Conservation (phyloP, 257 asterid genomes). For the Gentiana straminea region DNA sequence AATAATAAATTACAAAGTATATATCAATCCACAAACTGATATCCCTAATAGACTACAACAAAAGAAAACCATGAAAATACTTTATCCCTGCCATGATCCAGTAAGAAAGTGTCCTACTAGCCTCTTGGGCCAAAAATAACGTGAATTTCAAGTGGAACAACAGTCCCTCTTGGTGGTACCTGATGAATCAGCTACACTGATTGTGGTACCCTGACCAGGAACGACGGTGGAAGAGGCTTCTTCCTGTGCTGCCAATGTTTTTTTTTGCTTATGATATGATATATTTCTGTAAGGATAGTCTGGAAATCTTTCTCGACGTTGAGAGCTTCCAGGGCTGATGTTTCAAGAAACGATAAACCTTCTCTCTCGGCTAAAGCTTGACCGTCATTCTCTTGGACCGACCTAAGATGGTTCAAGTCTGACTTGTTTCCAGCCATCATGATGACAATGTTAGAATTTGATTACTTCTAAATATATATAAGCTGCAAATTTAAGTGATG, state of each 20-base stretch:
- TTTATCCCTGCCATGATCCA: constrained; percentile 8
- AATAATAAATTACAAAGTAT: constrained; percentile 4
- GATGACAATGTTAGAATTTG: constrained; percentile 68
- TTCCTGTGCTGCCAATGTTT: constrained; percentile 78
- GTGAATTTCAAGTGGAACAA: constrained; percentile 44
- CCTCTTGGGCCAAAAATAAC: constrained; percentile 8
- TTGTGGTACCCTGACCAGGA: constrained; percentile 66
- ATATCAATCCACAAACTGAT: constrained; percentile 8
- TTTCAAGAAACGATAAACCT: constrained; percentile 73
- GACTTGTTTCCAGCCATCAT: constrained; percentile 84
- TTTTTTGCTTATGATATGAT: constrained; percentile 66
- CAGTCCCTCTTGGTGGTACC: constrained; percentile 50
- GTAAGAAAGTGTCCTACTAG: constrained; percentile 17
- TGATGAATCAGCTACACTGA: constrained; percentile 40
- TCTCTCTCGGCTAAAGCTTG: constrained; percentile 70
- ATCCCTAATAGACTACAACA: constrained; percentile 12
- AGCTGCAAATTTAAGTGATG: too few species aligned
- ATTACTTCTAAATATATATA: too few species aligned
- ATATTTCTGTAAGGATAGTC: constrained; percentile 52
- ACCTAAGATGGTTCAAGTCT: constrained; percentile 66
- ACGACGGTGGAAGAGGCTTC: constrained; percentile 38
- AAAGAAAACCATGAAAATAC: constrained; percentile 17
- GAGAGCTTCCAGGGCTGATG: constrained; percentile 62
- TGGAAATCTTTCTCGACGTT: constrained; percentile 67
- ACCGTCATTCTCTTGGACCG: constrained; percentile 56